Conservation (phyloP, 2,329 filamentous ascomycete genomes). For the Beauveria scarabaeidicola region DNA sequence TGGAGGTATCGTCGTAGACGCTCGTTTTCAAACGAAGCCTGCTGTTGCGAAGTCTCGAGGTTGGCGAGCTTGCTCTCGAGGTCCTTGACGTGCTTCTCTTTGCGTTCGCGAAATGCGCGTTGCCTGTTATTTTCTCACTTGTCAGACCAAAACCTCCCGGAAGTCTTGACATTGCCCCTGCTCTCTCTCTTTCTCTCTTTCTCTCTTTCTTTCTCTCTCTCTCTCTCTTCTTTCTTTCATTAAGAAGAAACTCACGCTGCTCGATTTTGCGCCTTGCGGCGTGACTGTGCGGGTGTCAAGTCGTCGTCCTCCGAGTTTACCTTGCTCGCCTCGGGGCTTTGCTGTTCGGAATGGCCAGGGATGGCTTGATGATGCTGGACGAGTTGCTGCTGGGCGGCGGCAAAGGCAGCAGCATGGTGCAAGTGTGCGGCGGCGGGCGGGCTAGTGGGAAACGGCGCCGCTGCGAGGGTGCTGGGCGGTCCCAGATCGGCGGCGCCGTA, state of each 20-base stretch:
- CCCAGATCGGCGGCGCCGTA: constrained; percentile 26
- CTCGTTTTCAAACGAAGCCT: constrained; percentile 75
- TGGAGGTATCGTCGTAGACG: constrained; percentile 76
- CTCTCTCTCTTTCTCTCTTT: too few species aligned
- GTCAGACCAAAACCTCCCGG: neutral
- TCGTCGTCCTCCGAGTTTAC: constrained; percentile 41
- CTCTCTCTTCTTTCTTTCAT: too few species aligned
- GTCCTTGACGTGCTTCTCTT: constrained; percentile 89
- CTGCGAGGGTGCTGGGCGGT: neutral
- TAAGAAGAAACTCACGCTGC: constrained; percentile 46
- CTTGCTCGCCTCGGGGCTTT: constrained; percentile 3
- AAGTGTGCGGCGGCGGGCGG: constrained; percentile 38
- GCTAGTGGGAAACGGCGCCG: constrained; percentile 31
- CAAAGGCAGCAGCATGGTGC: constrained; percentile 23
- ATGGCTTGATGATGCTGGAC: constrained; percentile 11
- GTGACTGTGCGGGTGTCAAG: constrained; percentile 48
- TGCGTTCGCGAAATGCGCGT: constrained; percentile 90
- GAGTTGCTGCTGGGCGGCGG: constrained; percentile 17
- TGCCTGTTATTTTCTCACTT: constrained; percentile 49
- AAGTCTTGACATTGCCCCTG: neutral
- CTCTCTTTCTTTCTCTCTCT: too few species aligned
- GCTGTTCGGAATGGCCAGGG: constrained; percentile 17
- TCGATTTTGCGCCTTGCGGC: constrained; percentile 53
- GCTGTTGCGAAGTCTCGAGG: constrained; percentile 65
- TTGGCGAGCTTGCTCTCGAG: constrained; percentile 76